Base-by-base conservation (phyloP, 345 rosid species). In the Corchorus olitorius region DNA sequence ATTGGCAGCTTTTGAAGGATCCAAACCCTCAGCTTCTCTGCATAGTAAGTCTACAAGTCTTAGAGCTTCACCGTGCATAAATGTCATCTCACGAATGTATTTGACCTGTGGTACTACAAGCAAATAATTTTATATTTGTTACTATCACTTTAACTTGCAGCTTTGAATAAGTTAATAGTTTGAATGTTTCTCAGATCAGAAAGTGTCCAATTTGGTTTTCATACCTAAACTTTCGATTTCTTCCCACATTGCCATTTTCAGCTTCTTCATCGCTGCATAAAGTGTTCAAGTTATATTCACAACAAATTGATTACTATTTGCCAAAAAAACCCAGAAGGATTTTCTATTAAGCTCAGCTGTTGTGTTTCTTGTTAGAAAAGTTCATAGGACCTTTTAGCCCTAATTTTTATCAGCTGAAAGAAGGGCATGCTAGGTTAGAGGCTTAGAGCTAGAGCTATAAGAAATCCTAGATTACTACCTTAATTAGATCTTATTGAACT, bases 41-140 rank as follows among this genome's bases (percentile, higher is more conserved):
- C 60, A 70, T 16, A 70, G 43, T 8, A 70, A 17, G 33, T 70
- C 9, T 14, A 70, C 73, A 3, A 70, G 58, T 52, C 19, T 37
- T 7, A 67, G 15, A 2, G 55, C 72, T 19, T 50, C 27, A 12
- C 37, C 53, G 9, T 46, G 55, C 37, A 48, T 67, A 33, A 50
- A 27, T 35, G 50, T 70, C 58, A 49, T 49, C 33, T 49, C 33
- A 6, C 14, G 73, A 20, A 70, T 70, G 39, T 52, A 43, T 60
- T 70, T 70, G 22, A 52, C 43, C 43, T n/a, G n/a, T 11, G 72
- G 72, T 19, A 68, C 72, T 46, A 12, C 72, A 68, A 46, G 3
- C 55, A 20, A 10, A 67, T 33, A 20, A 45, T 20, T 3, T 67
- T 19, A 48, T 27, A 1, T 27, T 27, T 27, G 27, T 27, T 27